A percentile compares a stretch with the other conserved stretches of the same genome.
Evolutionary conservation across 306 rosid genomes (phyloP).

Genomic region (Benincasa hispida): DNA sequence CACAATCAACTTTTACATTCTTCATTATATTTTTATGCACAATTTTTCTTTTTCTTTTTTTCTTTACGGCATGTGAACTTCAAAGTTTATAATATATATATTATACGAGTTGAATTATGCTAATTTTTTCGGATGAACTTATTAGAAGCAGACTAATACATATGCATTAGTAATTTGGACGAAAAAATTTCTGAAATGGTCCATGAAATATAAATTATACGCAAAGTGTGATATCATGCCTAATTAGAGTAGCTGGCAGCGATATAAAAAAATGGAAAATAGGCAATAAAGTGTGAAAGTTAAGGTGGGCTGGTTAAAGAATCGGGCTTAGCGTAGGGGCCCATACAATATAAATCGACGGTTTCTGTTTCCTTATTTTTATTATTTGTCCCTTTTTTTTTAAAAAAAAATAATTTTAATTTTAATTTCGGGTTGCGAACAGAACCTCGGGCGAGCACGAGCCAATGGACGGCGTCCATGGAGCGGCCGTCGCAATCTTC

Average conservation of each 20-base stretch:
- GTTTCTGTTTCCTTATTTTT: not conserved
- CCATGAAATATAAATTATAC: not conserved
- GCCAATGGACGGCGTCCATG: conserved; percentile 49
- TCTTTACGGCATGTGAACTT: no score
- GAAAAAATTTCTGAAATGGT: not conserved
- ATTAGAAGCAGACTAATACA: not conserved
- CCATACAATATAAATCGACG: not conserved
- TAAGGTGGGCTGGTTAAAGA: not conserved
- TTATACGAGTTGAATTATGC: no score
- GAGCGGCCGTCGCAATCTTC: conserved; percentile 71
- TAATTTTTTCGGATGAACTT: no score
- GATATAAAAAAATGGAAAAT: not conserved
- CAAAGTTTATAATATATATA: no score
- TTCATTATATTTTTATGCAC: no score
- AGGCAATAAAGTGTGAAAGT: not conserved
- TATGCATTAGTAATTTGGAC: not conserved
- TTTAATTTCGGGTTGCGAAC: not conserved
- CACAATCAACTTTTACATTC: no score
- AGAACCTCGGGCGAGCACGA: conserved; percentile 36
- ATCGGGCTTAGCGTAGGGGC: not conserved
- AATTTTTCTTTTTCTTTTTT: not conserved
- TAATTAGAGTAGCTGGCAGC: not conserved
- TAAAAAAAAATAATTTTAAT: no score
- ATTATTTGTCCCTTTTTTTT: not conserved
- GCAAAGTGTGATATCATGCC: not conserved